Base-by-base conservation (phyloP, 169 alveolate species). In the Blepharisma undulans region DNA sequence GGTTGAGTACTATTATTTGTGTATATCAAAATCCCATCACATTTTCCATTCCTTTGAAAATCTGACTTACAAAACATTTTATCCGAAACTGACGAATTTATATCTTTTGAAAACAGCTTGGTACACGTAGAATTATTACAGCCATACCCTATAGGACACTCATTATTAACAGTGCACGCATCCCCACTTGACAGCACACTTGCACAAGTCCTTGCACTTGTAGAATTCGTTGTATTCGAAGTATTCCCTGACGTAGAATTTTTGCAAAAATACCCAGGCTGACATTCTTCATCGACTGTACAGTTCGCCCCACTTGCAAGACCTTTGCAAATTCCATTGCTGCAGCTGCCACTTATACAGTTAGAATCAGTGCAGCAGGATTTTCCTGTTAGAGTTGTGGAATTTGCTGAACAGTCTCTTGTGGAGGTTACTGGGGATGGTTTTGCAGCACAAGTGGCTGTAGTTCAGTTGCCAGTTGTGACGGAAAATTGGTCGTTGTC, bases 101-200 rank as follows among this genome's bases (percentile, higher is more conserved):
- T 21, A 4, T 59, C 76, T 82, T 48, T 48, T 19, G 30, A 10
- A 33, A 82, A 82, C 7, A 48, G 60, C 76, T 25, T 25, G 25
- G 78, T 32, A 30, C 89, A 82, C 0, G 29, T 30, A 32, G 76
- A 72, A 19, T 59, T 22, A 8, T 82, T 10, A n/a, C 89, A 82
- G 36, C 89, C 89, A 36, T 48, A 74, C 12, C 89, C 89, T 2
- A 22, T 32, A 22, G 77, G 89, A 78, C 89, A 82, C 36, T 82
- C 77, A 22, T 82, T 22, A 82, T 34, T 19, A 60, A 48, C 21
- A 22, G 29, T 59, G n/a, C 89, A 82, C 14, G 33, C 25, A 34
- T 82, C 77, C 1, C 89, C 89, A 48, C 66, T 48, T 10, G 66
- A 48, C 66, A 48, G 66, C 2, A 48, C 16, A 18, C 66, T 48